Evolutionary conservation across 2,329 filamentous ascomycete species (phyloP).

Genomic region (Paecilomyces niveus): DNA sequence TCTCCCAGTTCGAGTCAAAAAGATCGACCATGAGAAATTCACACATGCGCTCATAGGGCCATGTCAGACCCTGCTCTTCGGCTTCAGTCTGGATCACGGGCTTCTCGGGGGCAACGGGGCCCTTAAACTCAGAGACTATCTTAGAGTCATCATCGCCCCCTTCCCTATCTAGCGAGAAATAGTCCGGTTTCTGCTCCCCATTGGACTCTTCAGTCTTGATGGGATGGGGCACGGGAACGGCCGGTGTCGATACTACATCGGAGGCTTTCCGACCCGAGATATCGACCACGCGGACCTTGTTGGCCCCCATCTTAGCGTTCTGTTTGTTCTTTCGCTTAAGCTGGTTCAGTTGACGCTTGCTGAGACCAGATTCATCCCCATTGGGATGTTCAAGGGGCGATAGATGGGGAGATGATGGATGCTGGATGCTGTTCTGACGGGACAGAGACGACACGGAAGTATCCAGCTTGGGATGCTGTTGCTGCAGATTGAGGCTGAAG

Average conservation of each 20-base stretch:
- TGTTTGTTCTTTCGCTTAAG: slow-evolving; percentile 90
- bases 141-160: slow-evolving; percentile 84
- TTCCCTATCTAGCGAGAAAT: slow-evolving; percentile 79
- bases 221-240: slow-evolving; percentile 46
- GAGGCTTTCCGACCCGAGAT: slow-evolving; percentile 62
- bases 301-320: slow-evolving; percentile 80
- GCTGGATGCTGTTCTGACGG: slow-evolving; percentile 39
- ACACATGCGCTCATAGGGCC: slow-evolving; percentile 90
- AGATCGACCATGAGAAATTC: slow-evolving; percentile 91
- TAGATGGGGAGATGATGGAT: slow-evolving; percentile 30
- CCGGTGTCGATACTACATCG: slow-evolving; percentile 56
- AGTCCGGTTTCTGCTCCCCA: slow-evolving; percentile 63
- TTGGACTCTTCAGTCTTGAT: slow-evolving; percentile 57
- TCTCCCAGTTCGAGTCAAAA: slow-evolving; percentile 92
- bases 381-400: slow-evolving; percentile 46
- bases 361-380: slow-evolving; percentile 65
- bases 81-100: slow-evolving; percentile 75
- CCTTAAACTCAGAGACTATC: slow-evolving; percentile 93
- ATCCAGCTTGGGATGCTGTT: slow-evolving; percentile 43
- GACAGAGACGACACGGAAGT: slow-evolving; percentile 38
- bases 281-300: slow-evolving; percentile 85
- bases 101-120: slow-evolving; percentile 70
- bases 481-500: slow-evolving; percentile 41
- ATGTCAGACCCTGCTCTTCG: slow-evolving; percentile 71
- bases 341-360: slow-evolving; percentile 89